Evolutionary conservation across 2,329 filamentous ascomycete species (phyloP).

Genomic region (Microthyrium microscopicum): DNA sequence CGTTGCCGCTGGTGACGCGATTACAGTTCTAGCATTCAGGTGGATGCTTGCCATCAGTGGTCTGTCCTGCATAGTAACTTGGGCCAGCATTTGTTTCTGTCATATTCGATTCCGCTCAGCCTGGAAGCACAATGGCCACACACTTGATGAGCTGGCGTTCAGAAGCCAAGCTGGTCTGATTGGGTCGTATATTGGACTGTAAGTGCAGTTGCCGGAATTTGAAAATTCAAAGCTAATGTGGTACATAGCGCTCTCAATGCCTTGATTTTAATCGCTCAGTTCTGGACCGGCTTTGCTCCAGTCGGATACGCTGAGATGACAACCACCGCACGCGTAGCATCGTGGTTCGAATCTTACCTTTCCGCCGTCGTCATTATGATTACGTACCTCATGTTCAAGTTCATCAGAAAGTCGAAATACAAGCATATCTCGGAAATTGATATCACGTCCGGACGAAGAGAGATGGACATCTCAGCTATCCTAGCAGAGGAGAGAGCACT

Average conservation of each 20-base stretch:
- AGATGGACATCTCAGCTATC: constrained; percentile 65
- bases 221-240: too few relatives aligned
- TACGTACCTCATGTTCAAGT: constrained; percentile 61
- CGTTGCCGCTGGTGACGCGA: constrained; percentile 24
- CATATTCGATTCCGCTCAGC: constrained; percentile 50
- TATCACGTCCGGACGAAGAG: constrained; percentile 65
- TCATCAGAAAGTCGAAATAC: constrained; percentile 52
- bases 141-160: constrained; percentile 66
- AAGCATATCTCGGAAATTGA: constrained; percentile 64
- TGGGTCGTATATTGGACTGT: constrained; percentile 64
- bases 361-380: constrained; percentile 50
- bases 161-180: constrained; percentile 58
- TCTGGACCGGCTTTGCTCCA: constrained; percentile 74
- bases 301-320: constrained; percentile 38
- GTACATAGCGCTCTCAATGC: constrained; percentile 54
- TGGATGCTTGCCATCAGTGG: constrained; percentile 58
- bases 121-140: constrained; percentile 44
- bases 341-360: constrained; percentile 60
- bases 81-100: constrained; percentile 49
- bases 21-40: constrained; percentile 34
- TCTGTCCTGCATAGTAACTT: constrained; percentile 58
- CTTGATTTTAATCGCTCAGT: constrained; percentile 64
- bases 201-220: too few relatives aligned
- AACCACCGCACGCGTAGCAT: constrained; percentile 33
- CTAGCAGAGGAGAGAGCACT: constrained; percentile 69